Conservation (phyloP, 2,329 filamentous ascomycete species). For the Rutstroemia sp. region DNA sequence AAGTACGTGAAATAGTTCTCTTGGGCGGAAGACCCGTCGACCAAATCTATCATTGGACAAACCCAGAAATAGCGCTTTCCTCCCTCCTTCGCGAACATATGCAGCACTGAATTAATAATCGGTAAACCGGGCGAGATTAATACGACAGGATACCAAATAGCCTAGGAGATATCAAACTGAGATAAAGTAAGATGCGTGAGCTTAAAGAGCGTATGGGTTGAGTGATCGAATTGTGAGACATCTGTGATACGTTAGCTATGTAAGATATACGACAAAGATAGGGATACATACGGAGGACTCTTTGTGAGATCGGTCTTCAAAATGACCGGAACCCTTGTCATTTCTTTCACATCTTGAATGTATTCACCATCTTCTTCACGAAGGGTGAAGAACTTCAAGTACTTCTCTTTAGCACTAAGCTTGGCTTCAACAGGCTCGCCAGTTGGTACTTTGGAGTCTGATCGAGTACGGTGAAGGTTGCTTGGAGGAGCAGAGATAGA, state of each 20-base stretch:
- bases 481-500: slow-evolving; percentile 52
- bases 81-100: slow-evolving; percentile 5
- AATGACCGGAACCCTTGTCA: slow-evolving; percentile 96
- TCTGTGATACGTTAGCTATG: slow-evolving; percentile 43
- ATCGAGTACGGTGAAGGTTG: slow-evolving; percentile 77
- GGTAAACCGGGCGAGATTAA: background rate
- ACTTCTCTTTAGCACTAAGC: slow-evolving; percentile 91
- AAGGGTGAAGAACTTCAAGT: slow-evolving; percentile 80
- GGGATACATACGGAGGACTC: slow-evolving; percentile 88
- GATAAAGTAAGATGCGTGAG: background rate
- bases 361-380: slow-evolving; percentile 90
- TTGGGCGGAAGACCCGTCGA: background rate
- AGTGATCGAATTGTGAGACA: slow-evolving; percentile 78
- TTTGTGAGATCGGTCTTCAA: slow-evolving; percentile 97
- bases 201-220: slow-evolving; percentile 60
- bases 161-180: background rate
- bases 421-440: slow-evolving; percentile 70
- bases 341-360: slow-evolving; percentile 97
- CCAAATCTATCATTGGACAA: background rate
- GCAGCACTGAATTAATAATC: background rate
- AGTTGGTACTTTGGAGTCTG: slow-evolving; percentile 83
- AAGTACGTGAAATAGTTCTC: background rate
- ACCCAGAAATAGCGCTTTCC: slow-evolving; percentile 16
- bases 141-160: slow-evolving; percentile 5
- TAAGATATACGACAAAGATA: background rate